Conservation (phyloP, 1,284 basidiomycete genomes). For the Moniliella sp. region DNA sequence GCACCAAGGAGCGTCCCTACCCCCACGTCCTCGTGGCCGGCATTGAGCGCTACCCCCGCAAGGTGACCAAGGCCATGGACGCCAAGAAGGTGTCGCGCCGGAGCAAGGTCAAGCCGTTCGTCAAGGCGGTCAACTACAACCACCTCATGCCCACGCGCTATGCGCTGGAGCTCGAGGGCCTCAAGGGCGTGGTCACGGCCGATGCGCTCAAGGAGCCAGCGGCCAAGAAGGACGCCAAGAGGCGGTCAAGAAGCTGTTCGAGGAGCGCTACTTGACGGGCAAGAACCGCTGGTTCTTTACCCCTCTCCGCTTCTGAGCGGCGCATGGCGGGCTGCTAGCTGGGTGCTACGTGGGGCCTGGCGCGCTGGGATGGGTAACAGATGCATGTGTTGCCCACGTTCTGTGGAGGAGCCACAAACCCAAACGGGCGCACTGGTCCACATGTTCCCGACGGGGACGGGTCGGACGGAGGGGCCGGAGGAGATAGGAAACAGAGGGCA, state of each 20-base stretch:
- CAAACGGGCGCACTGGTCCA: no score
- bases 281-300: slow-evolving; percentile 35
- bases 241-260: slow-evolving; percentile 32
- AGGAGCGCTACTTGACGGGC: slow-evolving; percentile 32
- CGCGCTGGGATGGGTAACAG: no score
- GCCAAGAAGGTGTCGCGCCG: slow-evolving; percentile 33
- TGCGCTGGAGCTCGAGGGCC: slow-evolving; percentile 33
- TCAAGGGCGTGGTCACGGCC: slow-evolving; percentile 26
- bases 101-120: slow-evolving; percentile 33
- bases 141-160: slow-evolving; percentile 34
- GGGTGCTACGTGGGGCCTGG: no score
- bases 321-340: no score
- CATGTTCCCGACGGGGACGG: no score
- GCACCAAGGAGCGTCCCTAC: slow-evolving; percentile 31
- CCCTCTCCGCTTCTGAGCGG: slow-evolving; percentile 28
- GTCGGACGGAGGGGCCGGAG: no score
- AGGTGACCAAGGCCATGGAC: slow-evolving; percentile 33
- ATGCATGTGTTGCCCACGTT: no score
- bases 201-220: slow-evolving; percentile 33
- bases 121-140: slow-evolving; percentile 35
- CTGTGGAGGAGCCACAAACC: no score
- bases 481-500: no score
- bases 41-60: slow-evolving; percentile 32
- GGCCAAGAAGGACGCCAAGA: slow-evolving; percentile 32
- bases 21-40: slow-evolving; percentile 30